These are phyloP conservation scores for Zangia roseola DNA, from an alignment of 768 basidiomycete genomes.

Conservation along the genomic window DNA sequence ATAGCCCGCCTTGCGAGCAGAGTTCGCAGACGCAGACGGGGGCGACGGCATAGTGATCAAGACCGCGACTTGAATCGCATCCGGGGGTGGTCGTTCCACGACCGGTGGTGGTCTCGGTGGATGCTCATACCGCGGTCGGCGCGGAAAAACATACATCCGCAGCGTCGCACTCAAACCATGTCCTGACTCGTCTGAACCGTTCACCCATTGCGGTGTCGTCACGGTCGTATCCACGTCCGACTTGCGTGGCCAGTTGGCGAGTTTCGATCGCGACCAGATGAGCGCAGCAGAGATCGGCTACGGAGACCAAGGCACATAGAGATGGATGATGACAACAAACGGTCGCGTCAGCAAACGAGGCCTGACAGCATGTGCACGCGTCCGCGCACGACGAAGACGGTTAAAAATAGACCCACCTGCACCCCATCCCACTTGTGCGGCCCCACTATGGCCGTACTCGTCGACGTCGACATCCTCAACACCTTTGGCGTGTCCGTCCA, in stretches of 20 bases:
- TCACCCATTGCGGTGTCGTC: not conserved
- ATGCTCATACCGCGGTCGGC: constrained; percentile 1
- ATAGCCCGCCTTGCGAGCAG: not conserved
- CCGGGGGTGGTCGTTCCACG: constrained; percentile 12
- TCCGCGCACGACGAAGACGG: not conserved
- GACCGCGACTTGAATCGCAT: constrained; percentile 40
- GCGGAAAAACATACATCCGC: constrained; percentile 3
- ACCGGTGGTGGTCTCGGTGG: constrained; percentile 10
- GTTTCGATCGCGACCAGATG: constrained; percentile 16
- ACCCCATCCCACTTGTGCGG: constrained; percentile 13
- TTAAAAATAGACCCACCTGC: constrained; percentile 20
- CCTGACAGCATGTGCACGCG: too few relatives aligned
- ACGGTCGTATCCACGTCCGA: not conserved
- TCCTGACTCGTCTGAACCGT: not conserved
- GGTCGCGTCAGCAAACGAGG: too few relatives aligned
- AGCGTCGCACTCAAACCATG: constrained; percentile 2
- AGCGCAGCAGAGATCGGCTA: constrained; percentile 26
- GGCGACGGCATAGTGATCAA: constrained; percentile 48
- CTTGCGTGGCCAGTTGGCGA: not conserved
- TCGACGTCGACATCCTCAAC: not conserved
- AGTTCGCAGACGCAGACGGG: not conserved
- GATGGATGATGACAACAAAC: too few relatives aligned
- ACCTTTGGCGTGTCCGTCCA: constrained; percentile 12
- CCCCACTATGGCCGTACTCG: not conserved
- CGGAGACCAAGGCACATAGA: too few relatives aligned